These are phyloP conservation scores for Acacia melanoxylon DNA, from an alignment of 306 rosid species.

Conservation along the genomic window DNA sequence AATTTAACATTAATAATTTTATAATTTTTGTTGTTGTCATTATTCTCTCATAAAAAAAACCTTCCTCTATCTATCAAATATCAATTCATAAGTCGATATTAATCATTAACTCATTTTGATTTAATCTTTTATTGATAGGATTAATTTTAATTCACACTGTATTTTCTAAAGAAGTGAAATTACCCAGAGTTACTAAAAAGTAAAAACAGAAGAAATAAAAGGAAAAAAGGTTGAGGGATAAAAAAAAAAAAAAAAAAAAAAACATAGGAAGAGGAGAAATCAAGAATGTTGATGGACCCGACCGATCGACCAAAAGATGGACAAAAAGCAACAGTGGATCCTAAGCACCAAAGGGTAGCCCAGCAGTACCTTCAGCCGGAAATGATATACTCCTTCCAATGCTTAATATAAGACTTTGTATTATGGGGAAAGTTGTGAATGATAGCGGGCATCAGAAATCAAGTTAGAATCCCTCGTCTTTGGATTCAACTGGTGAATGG, in stretches of 20 bases:
- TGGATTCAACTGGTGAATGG: too few species aligned
- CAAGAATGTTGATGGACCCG: neutral
- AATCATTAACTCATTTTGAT: neutral
- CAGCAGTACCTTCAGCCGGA: neutral
- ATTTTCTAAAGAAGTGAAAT: neutral
- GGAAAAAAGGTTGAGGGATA: too few species aligned
- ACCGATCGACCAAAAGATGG: slow-evolving; percentile 10
- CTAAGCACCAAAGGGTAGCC: neutral
- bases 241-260: neutral
- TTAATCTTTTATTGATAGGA: neutral
- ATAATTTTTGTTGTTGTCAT: too few species aligned
- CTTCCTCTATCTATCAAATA: too few species aligned
- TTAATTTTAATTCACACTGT: too few species aligned
- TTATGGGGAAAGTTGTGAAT: too few species aligned
- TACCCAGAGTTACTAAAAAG: neutral
- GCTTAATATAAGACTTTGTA: too few species aligned
- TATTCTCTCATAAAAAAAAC: too few species aligned
- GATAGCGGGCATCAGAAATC: too few species aligned
- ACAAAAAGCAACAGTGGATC: slow-evolving; percentile 5
- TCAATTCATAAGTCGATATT: neutral
- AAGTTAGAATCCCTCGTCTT: too few species aligned
- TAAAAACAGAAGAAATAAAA: neutral
- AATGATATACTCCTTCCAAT: too few species aligned
- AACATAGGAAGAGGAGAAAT: neutral
- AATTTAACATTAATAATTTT: too few species aligned